Percentiles rank a stretch among this genome's conserved stretches.
Evolutionary conservation across 768 basidiomycete species (phyloP).

Genomic region (Boletus barrowsii): DNA sequence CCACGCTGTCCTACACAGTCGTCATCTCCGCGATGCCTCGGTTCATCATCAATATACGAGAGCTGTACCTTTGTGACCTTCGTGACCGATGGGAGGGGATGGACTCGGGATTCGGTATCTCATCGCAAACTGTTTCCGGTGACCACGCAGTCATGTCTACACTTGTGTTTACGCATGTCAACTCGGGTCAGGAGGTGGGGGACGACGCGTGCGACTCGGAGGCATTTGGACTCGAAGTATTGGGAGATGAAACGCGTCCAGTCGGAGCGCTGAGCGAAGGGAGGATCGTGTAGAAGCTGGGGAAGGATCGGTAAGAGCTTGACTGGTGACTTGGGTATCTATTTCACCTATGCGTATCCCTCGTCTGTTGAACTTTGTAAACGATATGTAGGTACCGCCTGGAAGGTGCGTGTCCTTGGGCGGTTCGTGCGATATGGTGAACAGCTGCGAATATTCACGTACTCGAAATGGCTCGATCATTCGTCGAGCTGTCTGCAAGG

Average conservation of each 20-base stretch:
- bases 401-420: too few species aligned
- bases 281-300: too few species aligned
- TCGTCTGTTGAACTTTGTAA: too few species aligned
- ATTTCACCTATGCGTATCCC: not conserved
- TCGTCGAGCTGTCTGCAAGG: too few species aligned
- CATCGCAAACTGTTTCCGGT: not conserved
- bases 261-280: not conserved
- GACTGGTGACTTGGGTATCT: not conserved
- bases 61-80: not conserved
- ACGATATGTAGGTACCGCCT: too few species aligned
- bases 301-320: too few species aligned
- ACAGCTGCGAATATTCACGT: too few species aligned
- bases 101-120: not conserved
- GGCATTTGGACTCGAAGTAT: not conserved
- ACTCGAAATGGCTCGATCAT: too few species aligned
- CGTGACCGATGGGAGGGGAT: not conserved
- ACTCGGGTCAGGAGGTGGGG: not conserved
- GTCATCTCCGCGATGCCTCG: not conserved
- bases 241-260: not conserved
- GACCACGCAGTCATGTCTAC: not conserved
- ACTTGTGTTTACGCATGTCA: not conserved
- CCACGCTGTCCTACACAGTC: not conserved
- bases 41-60: not conserved
- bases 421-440: too few species aligned
- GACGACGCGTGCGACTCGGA: not conserved